Evolutionary conservation across 2,329 filamentous ascomycete genomes (phyloP), one percentile per base, ranked within the genome.

Genomic region (Aspergillus fischeri): DNA sequence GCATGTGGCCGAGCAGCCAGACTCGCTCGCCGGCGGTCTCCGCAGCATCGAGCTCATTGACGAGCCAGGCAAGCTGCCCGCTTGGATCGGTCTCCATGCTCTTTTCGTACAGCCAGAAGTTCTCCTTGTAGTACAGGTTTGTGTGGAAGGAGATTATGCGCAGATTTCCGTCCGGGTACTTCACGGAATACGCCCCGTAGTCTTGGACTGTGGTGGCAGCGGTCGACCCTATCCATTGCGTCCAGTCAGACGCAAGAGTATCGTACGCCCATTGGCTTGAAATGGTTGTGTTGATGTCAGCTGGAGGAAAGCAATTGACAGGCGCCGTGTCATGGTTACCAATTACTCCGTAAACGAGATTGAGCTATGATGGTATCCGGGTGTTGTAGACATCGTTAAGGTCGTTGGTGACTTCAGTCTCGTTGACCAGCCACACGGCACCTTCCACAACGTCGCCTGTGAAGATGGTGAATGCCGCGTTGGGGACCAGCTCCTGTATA

Each of bases 391-490:
- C 77, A 51, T 76, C 69, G 14, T 74, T 68, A 50, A 85, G 60
- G 51, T 76, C 70, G 32, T 61, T 56, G 4, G 65, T 68, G 35
- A 73, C 71, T 49, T 74, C 69, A 6, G 66, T 65, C 28, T 74
- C 62, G 27, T 68, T 73, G 25, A 74, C 68, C 6, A 70, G 62
- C 74, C 73, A 76, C 1, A 75, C 69, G 7, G 71, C 73, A 44
- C 82, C 80, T 60, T 84, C 82, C 21, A 85, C 75, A 28, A 85
- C 76, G 58, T 86, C 83, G 5, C 83, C 83, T 0, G 83, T 86
- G 68, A 85, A 85, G 29, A 86, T 76, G n/a, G 77, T 73, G 56
- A 86, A 83, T 3, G 77, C 74, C 0, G 80, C 61, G 47, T 66
- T 52, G 1, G 65, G 77, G 55, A 82, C 75, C 3, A 81, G 57